Evolutionary conservation across 2,329 filamentous ascomycete genomes (phyloP).

Genomic region (Hyphodiscus sp.): DNA sequence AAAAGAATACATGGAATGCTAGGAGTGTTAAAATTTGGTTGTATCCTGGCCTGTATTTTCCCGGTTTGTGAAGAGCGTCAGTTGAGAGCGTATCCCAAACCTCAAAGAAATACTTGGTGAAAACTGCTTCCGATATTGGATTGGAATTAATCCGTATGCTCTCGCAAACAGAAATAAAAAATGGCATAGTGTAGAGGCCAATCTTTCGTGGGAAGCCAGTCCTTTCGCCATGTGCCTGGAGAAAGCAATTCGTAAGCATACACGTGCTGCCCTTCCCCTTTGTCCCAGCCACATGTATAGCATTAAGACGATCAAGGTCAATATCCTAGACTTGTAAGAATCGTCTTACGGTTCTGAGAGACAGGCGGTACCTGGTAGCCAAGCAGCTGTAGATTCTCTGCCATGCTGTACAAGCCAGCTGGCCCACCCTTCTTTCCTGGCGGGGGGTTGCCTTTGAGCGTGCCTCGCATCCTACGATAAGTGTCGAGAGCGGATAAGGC

Average conservation of each 20-base stretch:
- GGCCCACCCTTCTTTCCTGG: no score
- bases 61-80: conserved; percentile 4
- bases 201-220: conserved; percentile 31
- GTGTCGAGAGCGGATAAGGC: no score
- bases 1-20: conserved; percentile 59
- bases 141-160: conserved; percentile 56
- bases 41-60: conserved; percentile 42
- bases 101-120: conserved; percentile 61
- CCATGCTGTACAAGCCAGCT: no score
- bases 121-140: conserved; percentile 51
- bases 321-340: no score
- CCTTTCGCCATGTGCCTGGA: conserved; percentile 42
- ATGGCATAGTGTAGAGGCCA: conserved; percentile 64
- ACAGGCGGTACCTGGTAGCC: no score
- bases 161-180: conserved; percentile 61
- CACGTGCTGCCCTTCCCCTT: conserved; percentile 72
- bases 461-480: no score
- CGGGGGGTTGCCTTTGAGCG: no score
- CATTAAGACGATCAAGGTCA: no score
- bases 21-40: conserved; percentile 59
- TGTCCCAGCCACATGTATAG: conserved; percentile 66
- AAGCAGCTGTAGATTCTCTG: no score
- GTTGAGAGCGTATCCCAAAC: conserved; percentile 52
- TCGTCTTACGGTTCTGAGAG: no score
- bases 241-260: conserved; percentile 58